Conservation (phyloP, 495 filamentous ascomycete genomes). For the Xylaria bambusicola region DNA sequence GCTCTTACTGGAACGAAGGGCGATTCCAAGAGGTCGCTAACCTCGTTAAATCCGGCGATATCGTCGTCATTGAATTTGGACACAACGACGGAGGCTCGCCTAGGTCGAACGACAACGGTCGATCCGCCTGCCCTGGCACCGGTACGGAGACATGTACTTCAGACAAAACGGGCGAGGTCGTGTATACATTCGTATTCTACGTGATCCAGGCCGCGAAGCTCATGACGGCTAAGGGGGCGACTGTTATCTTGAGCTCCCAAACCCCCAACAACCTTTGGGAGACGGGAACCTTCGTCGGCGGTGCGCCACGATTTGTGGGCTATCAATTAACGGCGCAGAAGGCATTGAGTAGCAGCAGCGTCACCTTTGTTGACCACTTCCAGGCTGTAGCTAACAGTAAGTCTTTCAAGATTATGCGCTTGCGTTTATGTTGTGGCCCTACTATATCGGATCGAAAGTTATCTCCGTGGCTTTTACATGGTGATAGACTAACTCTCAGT, state of each 20-base stretch:
- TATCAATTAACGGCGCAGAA: slow-evolving; percentile 54
- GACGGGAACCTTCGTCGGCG: slow-evolving; percentile 9
- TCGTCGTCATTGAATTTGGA: slow-evolving; percentile 54
- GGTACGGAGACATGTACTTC: slow-evolving; percentile 56
- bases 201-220: slow-evolving; percentile 55
- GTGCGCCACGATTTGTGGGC: slow-evolving; percentile 6
- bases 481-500: slow-evolving; percentile 41
- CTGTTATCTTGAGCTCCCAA: slow-evolving; percentile 58
- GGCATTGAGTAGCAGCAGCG: slow-evolving; percentile 40
- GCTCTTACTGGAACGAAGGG: slow-evolving; percentile 49
- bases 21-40: slow-evolving; percentile 42
- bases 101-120: slow-evolving; percentile 49
- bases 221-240: slow-evolving; percentile 56
- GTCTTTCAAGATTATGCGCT: slow-evolving; percentile 28
- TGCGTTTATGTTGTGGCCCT: too few relatives aligned
- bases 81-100: slow-evolving; percentile 48
- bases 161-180: slow-evolving; percentile 43
- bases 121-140: slow-evolving; percentile 56
- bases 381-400: slow-evolving; percentile 13
- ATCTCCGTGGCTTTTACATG: neutral
- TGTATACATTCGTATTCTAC: slow-evolving; percentile 61
- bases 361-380: slow-evolving; percentile 52
- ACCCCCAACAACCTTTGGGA: slow-evolving; percentile 48
- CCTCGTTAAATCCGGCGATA: slow-evolving; percentile 42
- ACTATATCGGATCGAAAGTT: too few relatives aligned